These are phyloP conservation scores for Sodiomyces alkalinus DNA, from an alignment of 2,329 filamentous ascomycete species.

Conservation along the genomic window DNA sequence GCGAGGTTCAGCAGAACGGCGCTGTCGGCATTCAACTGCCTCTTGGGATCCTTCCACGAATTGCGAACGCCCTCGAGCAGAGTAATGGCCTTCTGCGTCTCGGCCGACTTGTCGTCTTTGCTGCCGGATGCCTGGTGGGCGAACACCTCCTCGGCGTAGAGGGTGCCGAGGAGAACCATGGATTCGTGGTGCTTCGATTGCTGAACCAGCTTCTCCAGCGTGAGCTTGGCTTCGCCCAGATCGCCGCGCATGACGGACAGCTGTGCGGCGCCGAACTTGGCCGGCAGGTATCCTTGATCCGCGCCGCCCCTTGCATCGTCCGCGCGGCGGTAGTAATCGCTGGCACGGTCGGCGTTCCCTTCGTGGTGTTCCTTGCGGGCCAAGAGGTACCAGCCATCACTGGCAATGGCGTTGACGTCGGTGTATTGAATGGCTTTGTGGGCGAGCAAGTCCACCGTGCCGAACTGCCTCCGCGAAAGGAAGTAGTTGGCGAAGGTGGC, in stretches of 20 bases:
- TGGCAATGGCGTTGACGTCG: conserved; percentile 90
- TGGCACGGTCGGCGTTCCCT: conserved; percentile 58
- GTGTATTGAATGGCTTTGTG: conserved; percentile 91
- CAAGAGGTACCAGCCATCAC: conserved; percentile 93
- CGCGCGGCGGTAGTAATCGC: conserved; percentile 75
- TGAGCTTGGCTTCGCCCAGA: conserved; percentile 80
- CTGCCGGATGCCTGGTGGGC: conserved; percentile 52
- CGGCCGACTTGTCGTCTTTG: conserved; percentile 75
- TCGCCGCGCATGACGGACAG: conserved; percentile 74
- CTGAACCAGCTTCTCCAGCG: conserved; percentile 86
- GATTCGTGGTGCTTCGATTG: conserved; percentile 72
- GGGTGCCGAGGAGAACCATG: conserved; percentile 78
- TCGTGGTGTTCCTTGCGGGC: conserved; percentile 82
- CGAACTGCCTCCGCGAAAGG: conserved; percentile 63
- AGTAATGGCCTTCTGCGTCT: conserved; percentile 73
- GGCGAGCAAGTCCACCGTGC: conserved; percentile 72
- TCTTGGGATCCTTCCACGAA: conserved; percentile 88
- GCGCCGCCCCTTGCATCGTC: conserved; percentile 83
- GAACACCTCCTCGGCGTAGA: conserved; percentile 93
- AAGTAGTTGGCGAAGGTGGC: conserved; percentile 87
- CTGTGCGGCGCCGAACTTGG: conserved; percentile 88
- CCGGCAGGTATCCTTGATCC: conserved; percentile 83
- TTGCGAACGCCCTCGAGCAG: conserved; percentile 73
- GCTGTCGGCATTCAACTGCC: conserved; percentile 64
- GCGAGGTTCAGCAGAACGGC: conserved; percentile 85